Evolutionary conservation across 768 basidiomycete genomes (phyloP), one percentile per base, ranked within the genome.

Genomic region (Calocera cornea): DNA sequence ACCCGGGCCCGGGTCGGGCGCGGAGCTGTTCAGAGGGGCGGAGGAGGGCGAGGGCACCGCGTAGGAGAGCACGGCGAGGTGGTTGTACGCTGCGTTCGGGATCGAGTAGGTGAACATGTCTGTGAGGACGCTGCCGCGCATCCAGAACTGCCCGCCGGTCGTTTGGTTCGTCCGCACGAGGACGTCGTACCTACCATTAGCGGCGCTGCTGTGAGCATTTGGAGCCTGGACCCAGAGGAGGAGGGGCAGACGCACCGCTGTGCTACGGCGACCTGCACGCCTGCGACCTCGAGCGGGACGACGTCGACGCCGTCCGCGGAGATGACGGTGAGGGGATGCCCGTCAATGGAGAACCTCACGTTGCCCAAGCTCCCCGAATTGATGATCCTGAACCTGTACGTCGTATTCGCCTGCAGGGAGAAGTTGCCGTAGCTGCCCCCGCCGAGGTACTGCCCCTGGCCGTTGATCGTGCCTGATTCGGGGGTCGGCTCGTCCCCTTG

Each of bases 161-260:
- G 77, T 79, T 67, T 76, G 76, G 68, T 81, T 79, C 38, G 82
- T 78, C 29, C 68, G 69, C 17, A 83, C 71, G 41, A 84, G 75
- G 34, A 80, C 82, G n/a, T 78, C 80, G 71, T 83, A 82, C 41
- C 83, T 60, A 27, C 54, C 19, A 60, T 11, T 63, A 36, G 2
- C 67, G 66, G 14, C 60, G 36, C 2, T 40, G 40, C 41, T 16
- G n/a, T n/a, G n/a, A n/a, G n/a, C n/a, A n/a, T n/a, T n/a, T n/a
- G n/a, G n/a, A n/a, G n/a, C n/a, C n/a, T n/a, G n/a, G n/a, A 60
- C 24, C 31, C 54, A 60, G 54, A 11, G 54, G 27, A 19, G 54
- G 19, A 60, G 24, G 31, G 27, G 31, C 7, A 27, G 19, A 31
- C 54, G 27, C 54, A 69, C 34, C 70, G 44, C 66, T 72, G 71